Conservation (phyloP, 306 rosid species). For the Quercus bicolor region DNA sequence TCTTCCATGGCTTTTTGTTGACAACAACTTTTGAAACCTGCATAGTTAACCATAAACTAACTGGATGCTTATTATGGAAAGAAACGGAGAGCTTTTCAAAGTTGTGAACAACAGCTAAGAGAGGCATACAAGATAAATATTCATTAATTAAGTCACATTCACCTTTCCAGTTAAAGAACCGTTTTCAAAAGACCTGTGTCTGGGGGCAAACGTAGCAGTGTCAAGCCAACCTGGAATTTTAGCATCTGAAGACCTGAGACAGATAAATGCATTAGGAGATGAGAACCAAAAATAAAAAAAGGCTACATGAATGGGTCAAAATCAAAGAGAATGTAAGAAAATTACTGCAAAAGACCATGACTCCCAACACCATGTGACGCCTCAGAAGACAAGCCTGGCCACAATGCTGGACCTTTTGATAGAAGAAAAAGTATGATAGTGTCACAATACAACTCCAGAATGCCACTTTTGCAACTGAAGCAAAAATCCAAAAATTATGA, state of each 20-base stretch:
- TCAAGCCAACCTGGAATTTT: conserved; percentile 29
- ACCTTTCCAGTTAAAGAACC: conserved; percentile 32
- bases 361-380: conserved; percentile 11
- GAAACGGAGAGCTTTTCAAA: background rate
- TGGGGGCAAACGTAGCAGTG: conserved; percentile 9
- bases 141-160: background rate
- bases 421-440: background rate
- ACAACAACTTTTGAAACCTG: conserved; percentile 33
- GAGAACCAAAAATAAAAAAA: background rate
- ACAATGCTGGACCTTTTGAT: conserved; percentile 29
- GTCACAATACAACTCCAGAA: background rate
- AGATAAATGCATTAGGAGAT: background rate
- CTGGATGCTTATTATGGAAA: conserved; percentile 1
- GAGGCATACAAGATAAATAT: background rate
- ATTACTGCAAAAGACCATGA: conserved; percentile 16
- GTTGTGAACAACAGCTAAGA: background rate
- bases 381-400: conserved; percentile 40
- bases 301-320: background rate
- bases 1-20: conserved; percentile 43
- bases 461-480: background rate
- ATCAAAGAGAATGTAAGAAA: conserved; percentile 6
- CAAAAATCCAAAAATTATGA: background rate
- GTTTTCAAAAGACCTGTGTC: conserved; percentile 13
- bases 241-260: conserved; percentile 31
- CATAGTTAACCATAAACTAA: background rate